These are phyloP conservation scores for Gossypium raimondii DNA, from an alignment of 345 rosid species.

Conservation along the genomic window DNA sequence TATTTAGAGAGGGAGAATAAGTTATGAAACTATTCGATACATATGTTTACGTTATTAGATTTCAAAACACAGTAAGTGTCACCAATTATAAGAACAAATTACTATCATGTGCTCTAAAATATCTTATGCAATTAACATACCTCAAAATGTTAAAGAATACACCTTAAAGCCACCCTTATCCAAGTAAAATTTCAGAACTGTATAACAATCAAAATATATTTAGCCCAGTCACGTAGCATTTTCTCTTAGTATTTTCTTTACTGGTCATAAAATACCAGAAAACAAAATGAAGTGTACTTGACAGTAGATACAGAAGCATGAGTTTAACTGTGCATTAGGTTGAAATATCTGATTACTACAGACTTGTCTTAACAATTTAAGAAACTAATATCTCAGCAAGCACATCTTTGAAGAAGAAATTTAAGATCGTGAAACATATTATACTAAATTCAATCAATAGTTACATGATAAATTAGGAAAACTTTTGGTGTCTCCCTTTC, in stretches of 20 bases:
- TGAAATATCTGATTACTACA: not conserved
- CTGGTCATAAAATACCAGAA: not conserved
- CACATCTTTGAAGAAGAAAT: not conserved
- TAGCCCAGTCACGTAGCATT: not conserved
- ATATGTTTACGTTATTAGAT: not conserved
- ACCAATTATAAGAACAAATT: no score
- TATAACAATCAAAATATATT: not conserved
- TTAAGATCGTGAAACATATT: not conserved
- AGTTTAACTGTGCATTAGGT: not conserved
- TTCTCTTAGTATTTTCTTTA: not conserved
- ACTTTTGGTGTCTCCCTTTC: not conserved
- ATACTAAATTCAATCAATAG: not conserved
- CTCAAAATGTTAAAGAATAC: not conserved
- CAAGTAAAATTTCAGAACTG: not conserved
- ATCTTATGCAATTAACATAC: not conserved
- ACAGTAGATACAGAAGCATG: not conserved
- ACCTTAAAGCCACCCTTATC: not conserved
- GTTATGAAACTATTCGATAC: not conserved
- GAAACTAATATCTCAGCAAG: not conserved
- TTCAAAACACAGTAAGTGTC: not conserved
- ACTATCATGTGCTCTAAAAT: not conserved
- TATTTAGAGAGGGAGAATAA: not conserved
- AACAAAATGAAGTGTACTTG: constrained; percentile 3
- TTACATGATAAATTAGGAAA: not conserved
- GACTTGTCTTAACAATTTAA: not conserved